Percentiles rank a stretch among this genome's conserved stretches.
phyloP scores from a whole-genome alignment of 2,329 filamentous ascomycete genomes.

The Xylariaceae sp. region DNA sequence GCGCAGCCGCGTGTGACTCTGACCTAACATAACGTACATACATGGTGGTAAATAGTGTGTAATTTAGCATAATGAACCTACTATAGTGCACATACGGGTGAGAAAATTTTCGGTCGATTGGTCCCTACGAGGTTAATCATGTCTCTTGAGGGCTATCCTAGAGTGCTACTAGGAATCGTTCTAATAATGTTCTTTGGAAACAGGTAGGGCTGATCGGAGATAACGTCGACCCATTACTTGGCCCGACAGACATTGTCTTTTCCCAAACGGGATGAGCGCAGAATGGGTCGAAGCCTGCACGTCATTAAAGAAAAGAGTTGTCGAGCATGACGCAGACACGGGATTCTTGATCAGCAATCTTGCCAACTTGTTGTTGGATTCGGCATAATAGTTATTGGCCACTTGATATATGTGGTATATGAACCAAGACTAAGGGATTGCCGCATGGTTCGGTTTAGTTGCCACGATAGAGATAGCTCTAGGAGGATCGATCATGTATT shows the following conservation, averaged over 20 bases:
- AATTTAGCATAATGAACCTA: background rate
- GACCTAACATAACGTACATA: slow-evolving; percentile 3
- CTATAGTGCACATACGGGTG: background rate
- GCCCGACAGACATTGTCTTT: slow-evolving; percentile 1
- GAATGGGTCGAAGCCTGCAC: background rate
- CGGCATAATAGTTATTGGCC: background rate
- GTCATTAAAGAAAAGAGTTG: background rate
- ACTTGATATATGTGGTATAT: background rate
- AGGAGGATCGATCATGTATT: slow-evolving; percentile 6
- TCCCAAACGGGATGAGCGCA: background rate
- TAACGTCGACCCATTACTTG: slow-evolving; percentile 2
- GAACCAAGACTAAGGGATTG: background rate
- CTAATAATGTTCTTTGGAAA: background rate
- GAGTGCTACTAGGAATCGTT: background rate
- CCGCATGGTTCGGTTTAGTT: slow-evolving; percentile 1
- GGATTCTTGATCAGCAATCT: slow-evolving; percentile 1
- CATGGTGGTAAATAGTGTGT: background rate
- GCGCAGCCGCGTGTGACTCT: slow-evolving; percentile 10
- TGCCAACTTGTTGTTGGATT: background rate
- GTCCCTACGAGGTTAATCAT: background rate
- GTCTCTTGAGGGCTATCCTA: background rate
- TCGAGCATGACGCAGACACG: slow-evolving; percentile 3
- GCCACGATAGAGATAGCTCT: background rate
- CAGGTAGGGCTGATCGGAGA: slow-evolving; percentile 22
- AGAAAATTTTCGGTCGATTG: background rate